Conservation (phyloP, 208 protist genomes). For the Phytomonas sp. region DNA sequence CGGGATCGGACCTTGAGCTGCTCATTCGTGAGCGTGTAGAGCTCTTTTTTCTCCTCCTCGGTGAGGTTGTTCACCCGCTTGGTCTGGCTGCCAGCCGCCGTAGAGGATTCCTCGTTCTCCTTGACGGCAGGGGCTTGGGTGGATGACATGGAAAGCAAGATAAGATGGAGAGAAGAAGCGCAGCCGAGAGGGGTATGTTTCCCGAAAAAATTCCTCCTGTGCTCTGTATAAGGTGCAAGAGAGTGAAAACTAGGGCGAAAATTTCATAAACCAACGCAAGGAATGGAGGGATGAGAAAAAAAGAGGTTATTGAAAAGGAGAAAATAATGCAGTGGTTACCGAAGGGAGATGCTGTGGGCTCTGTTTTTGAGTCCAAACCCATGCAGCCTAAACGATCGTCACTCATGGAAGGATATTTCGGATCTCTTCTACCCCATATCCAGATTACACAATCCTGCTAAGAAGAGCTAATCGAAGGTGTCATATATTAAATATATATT, state of each 20-base stretch:
- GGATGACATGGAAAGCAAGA: not conserved
- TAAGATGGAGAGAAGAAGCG: not conserved
- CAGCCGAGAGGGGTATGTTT: not conserved
- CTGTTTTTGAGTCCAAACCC: not conserved
- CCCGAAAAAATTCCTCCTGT: not conserved
- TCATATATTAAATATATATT: conserved; percentile 6
- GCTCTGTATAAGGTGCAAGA: conserved; percentile 4
- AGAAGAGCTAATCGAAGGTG: not conserved
- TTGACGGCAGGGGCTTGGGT: conserved; percentile 4
- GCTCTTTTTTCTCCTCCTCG: conserved; percentile 50
- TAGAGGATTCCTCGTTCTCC: not conserved
- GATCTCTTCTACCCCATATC: not conserved
- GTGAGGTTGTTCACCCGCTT: conserved; percentile 23
- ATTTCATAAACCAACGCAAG: not conserved
- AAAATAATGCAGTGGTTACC: not conserved
- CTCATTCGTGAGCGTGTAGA: conserved; percentile 68
- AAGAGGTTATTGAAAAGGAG: conserved; percentile 3
- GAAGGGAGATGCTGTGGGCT: not conserved
- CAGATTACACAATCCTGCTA: not conserved
- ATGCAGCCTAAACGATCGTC: not conserved
- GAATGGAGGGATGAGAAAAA: conserved; percentile 7
- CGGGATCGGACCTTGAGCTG: conserved; percentile 50
- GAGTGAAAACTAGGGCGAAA: not conserved
- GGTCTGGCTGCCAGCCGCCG: not conserved
- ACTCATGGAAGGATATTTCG: not conserved